Conservation (phyloP, 805 yeast species). For the Starmerella etchellsii region DNA sequence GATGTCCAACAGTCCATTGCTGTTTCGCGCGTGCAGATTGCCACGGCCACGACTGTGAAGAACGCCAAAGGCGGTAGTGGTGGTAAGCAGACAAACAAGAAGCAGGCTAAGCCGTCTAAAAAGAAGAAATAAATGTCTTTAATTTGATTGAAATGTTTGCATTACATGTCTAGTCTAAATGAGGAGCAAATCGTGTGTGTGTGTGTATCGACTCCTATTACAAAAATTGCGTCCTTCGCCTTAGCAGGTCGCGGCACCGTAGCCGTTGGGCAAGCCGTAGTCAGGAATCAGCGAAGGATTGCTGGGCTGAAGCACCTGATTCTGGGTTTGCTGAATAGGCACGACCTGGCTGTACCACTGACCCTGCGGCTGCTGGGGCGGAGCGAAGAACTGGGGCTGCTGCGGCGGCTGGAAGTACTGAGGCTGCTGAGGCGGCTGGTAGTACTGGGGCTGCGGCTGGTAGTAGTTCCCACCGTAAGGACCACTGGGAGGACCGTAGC, state of each 20-base stretch:
- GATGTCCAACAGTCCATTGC: conserved; percentile 17
- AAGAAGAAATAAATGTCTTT: conserved; percentile 8
- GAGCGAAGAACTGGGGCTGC: not conserved
- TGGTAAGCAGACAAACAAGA: conserved; percentile 1
- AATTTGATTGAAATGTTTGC: not conserved
- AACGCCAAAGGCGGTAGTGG: not conserved
- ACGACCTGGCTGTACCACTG: conserved; percentile 12
- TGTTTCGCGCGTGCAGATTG: conserved; percentile 12
- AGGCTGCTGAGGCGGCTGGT: too few species aligned
- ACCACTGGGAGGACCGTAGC: not conserved
- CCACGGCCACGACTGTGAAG: conserved; percentile 3
- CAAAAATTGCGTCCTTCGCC: too few species aligned
- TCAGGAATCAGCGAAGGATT: conserved; percentile 13
- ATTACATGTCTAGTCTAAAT: not conserved
- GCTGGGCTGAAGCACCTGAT: conserved; percentile 10
- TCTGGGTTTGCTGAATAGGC: conserved; percentile 9
- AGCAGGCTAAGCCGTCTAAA: not conserved
- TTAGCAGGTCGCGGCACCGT: conserved; percentile 6
- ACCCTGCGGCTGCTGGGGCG: conserved; percentile 9
- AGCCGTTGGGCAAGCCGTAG: conserved; percentile 15
- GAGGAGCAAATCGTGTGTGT: not conserved
- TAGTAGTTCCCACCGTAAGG: not conserved
- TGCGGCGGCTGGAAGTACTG: too few species aligned
- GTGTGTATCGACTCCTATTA: too few species aligned
- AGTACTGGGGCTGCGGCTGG: not conserved